Evolutionary conservation across 2,329 filamentous ascomycete genomes (phyloP).

Genomic region (Phaeophleospora eucalypticola): DNA sequence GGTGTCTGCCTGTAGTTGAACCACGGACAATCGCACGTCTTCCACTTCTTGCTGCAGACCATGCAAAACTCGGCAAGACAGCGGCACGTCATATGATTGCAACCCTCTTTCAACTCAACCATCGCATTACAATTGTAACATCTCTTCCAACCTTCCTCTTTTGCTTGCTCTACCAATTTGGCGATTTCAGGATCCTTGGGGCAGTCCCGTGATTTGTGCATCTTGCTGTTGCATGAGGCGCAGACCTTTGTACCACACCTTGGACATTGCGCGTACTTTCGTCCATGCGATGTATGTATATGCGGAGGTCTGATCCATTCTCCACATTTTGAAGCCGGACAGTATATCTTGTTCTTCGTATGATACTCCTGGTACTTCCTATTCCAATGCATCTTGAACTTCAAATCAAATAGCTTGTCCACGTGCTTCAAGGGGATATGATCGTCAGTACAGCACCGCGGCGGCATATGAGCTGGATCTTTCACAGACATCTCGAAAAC

Average conservation of each 20-base stretch:
- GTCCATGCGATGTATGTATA: slow-evolving; percentile 52
- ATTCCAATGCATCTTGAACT: slow-evolving; percentile 78
- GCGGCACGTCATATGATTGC: slow-evolving; percentile 80
- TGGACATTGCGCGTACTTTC: slow-evolving; percentile 65
- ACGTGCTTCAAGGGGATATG: slow-evolving; percentile 73
- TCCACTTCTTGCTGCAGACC: slow-evolving; percentile 78
- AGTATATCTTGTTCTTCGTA: slow-evolving; percentile 71
- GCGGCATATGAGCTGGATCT: slow-evolving; percentile 79
- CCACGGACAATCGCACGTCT: slow-evolving; percentile 76
- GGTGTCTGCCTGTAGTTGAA: slow-evolving; percentile 57
- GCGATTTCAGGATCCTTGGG: slow-evolving; percentile 66
- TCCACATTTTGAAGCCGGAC: slow-evolving; percentile 67
- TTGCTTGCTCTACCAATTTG: slow-evolving; percentile 60
- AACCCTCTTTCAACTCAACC: slow-evolving; percentile 73
- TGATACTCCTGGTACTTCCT: slow-evolving; percentile 73
- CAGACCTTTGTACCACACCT: slow-evolving; percentile 73
- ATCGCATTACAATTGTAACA: slow-evolving; percentile 70
- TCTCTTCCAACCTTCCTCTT: slow-evolving; percentile 66
- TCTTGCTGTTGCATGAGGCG: slow-evolving; percentile 66
- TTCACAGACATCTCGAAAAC: slow-evolving; percentile 71
- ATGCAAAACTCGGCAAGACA: slow-evolving; percentile 85
- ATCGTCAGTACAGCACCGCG: slow-evolving; percentile 70
- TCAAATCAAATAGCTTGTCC: slow-evolving; percentile 65
- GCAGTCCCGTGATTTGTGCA: slow-evolving; percentile 67
- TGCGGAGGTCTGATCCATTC: slow-evolving; percentile 74